phyloP scores from a whole-genome alignment of 73 alveolate species.

The Paramecium pentaurelia region DNA sequence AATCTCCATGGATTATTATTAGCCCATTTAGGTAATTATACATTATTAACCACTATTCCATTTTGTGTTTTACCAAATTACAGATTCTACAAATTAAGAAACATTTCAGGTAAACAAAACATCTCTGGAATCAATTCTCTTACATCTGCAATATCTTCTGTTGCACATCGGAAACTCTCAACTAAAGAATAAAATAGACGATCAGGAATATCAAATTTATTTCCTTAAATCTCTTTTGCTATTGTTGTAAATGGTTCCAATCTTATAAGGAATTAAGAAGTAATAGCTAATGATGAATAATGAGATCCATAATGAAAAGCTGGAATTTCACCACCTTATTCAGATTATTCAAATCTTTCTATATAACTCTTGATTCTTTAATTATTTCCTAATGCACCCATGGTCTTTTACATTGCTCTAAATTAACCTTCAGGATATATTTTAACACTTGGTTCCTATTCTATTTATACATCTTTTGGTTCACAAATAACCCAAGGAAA shows the following conservation, averaged over 20 bases:
- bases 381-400: conserved; percentile 84
- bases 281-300: conserved; percentile 93
- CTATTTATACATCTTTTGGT: background rate
- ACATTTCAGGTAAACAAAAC: conserved; percentile 93
- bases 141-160: conserved; percentile 92
- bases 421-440: conserved; percentile 20
- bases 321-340: conserved; percentile 52
- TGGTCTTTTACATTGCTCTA: conserved; percentile 86
- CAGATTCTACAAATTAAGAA: conserved; percentile 55
- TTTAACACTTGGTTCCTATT: background rate
- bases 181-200: conserved; percentile 82
- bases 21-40: conserved; percentile 83
- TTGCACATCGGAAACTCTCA: conserved; percentile 77
- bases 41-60: conserved; percentile 77
- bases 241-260: conserved; percentile 91
- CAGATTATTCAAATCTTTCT: conserved; percentile 46
- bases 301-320: conserved; percentile 95
- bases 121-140: conserved; percentile 97
- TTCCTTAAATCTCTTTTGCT: conserved; percentile 88
- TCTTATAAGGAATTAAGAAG: conserved; percentile 86
- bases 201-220: conserved; percentile 91
- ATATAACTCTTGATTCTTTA: conserved; percentile 70
- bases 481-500: conserved; percentile 93
- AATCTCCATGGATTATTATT: conserved; percentile 73
- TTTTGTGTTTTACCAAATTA: conserved; percentile 85